Conservation (phyloP, 2,329 filamentous ascomycete genomes). For the Aspergillus sergii region DNA sequence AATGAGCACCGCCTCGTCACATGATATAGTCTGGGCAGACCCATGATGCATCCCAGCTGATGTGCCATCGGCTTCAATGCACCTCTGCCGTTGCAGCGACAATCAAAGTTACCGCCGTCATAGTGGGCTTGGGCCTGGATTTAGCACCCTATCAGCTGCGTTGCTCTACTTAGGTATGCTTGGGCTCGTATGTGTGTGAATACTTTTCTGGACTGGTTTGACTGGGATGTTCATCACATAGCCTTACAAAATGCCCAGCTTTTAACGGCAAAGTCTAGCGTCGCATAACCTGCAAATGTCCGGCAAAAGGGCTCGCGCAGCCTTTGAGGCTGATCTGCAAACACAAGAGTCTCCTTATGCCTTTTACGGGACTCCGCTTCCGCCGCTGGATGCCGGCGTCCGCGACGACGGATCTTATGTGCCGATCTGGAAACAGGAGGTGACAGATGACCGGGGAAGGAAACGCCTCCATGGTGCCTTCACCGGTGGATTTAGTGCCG, state of each 20-base stretch:
- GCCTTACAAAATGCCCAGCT: not conserved
- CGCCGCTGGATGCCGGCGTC: constrained; percentile 71
- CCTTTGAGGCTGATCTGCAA: constrained; percentile 75
- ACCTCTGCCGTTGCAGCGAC: not conserved
- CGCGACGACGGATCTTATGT: constrained; percentile 91
- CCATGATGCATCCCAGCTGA: not conserved
- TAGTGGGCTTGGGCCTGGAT: not conserved
- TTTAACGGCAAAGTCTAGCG: not conserved
- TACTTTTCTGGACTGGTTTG: not conserved
- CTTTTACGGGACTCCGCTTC: constrained; percentile 81
- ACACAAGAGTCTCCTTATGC: constrained; percentile 72
- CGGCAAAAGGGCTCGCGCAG: constrained; percentile 75
- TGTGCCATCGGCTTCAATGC: not conserved
- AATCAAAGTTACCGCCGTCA: not conserved
- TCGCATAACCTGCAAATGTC: constrained; percentile 57
- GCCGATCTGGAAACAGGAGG: constrained; percentile 97
- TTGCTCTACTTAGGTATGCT: not conserved
- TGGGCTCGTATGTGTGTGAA: not conserved
- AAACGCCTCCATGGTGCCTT: constrained; percentile 95
- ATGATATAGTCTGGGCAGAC: not conserved
- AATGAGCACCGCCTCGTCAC: not conserved
- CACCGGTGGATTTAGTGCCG: constrained; percentile 94
- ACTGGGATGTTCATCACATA: constrained; percentile 2
- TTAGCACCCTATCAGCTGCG: not conserved
- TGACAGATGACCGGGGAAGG: constrained; percentile 86